Conservation (phyloP, 768 basidiomycete genomes). For the Dentipellis fragilis region DNA sequence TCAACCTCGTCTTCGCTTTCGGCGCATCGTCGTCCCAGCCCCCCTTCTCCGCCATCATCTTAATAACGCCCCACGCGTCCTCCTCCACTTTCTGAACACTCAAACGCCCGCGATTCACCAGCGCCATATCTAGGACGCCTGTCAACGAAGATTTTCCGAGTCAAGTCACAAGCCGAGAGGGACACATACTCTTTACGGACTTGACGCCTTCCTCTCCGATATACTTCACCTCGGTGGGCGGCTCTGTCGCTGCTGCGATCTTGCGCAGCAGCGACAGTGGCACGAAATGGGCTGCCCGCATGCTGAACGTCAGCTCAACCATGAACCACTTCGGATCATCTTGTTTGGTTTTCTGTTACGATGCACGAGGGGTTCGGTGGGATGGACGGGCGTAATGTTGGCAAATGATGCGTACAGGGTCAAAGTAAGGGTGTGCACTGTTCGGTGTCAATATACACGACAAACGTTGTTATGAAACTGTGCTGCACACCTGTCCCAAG, state of each 20-base stretch:
- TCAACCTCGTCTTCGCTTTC: slow-evolving; percentile 6
- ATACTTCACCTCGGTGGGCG: slow-evolving; percentile 53
- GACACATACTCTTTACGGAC: slow-evolving; percentile 48
- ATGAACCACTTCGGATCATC: slow-evolving; percentile 85
- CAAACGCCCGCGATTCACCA: slow-evolving; percentile 72
- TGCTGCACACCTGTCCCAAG: slow-evolving; percentile 70
- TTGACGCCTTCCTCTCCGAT: slow-evolving; percentile 50
- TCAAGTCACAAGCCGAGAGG: slow-evolving; percentile 1
- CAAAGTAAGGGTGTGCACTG: slow-evolving; percentile 72
- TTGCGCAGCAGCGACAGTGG: slow-evolving; percentile 65
- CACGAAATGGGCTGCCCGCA: slow-evolving; percentile 62
- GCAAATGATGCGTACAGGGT: slow-evolving; percentile 36
- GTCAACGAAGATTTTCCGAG: neutral
- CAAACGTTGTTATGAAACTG: neutral
- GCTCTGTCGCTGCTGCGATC: slow-evolving; percentile 34
- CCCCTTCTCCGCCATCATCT: slow-evolving; percentile 53
- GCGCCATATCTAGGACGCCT: slow-evolving; percentile 50
- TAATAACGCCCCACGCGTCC: slow-evolving; percentile 54
- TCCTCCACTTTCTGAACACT: slow-evolving; percentile 78
- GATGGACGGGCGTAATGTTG: neutral
- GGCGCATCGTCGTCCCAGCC: slow-evolving; percentile 54
- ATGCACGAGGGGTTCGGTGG: no score
- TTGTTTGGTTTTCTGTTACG: slow-evolving; percentile 77
- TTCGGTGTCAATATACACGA: slow-evolving; percentile 7
- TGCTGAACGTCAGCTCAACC: slow-evolving; percentile 68